Evolutionary conservation across 2,329 filamentous ascomycete species (phyloP), one percentile per base, ranked within the genome.

Genomic region (Nemania abortiva): DNA sequence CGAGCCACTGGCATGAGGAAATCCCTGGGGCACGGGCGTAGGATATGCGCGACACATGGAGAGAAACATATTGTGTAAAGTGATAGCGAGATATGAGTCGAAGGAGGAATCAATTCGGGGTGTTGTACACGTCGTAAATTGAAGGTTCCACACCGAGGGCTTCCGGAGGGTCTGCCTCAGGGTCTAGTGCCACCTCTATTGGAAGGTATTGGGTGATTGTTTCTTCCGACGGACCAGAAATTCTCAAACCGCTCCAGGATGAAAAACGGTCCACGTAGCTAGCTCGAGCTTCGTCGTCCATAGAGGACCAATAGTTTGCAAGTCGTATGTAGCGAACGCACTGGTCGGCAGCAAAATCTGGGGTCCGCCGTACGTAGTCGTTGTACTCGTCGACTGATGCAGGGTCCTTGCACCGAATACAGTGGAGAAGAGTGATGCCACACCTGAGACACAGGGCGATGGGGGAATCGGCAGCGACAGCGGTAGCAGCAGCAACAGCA

Each of bases 341-440:
- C 49, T 65, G 75, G 9, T 61, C 54, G 39, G 68, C 45, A 47
- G 73, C 70, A 53, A 73, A 77, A 52, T 76, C 74, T 20, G 72
- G 65, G 47, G 76, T 56, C 20, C 63, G 58, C 56, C 42, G 53
- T 27, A 77, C 68, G 22, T 73, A 75, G 20, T 76, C 34, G 67
- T 77, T 77, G 70, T 76, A 77, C 62, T 77, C 75, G 22, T 73
- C 64, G 63, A 77, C 69, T 7, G 77, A 75, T 24, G 73, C 77
- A 68, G 76, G 77, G 52, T 77, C 76, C 50, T 73, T 24, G 49
- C 77, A 78, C 58, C 56, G 62, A 61, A 68, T 49, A 67, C 77
- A 79, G 31, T 78, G 77, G 34, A 79, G 76, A n/a, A 78, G 75
- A 9, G 75, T 75, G 56, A 75, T 66, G 52, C 77, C 77, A 72